A percentile compares a stretch with the other conserved stretches of the same genome.
These are phyloP conservation scores for Stellera chamaejasme DNA, from an alignment of 345 rosid species.

Conservation along the genomic window DNA sequence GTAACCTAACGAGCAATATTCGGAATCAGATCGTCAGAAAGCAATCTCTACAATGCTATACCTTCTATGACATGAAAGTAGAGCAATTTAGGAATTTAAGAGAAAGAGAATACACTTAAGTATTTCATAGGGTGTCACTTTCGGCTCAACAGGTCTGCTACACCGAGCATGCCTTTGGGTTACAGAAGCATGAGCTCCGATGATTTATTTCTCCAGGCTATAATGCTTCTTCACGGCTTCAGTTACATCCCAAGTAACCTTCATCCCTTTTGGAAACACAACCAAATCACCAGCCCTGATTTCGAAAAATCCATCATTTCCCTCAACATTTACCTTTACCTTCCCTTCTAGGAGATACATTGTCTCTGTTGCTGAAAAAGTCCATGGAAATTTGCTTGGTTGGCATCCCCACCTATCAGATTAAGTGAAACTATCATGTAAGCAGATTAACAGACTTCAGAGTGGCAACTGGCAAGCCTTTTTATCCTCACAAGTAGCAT, in stretches of 20 bases:
- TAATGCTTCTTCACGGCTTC: constrained; percentile 42
- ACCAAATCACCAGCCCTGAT: constrained; percentile 40
- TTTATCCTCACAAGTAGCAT: not conserved
- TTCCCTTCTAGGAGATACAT: constrained; percentile 37
- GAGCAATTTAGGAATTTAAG: too few species aligned
- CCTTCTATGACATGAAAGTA: too few species aligned
- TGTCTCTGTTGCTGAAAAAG: constrained; percentile 30
- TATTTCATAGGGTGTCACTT: too few species aligned
- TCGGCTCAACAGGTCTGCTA: too few species aligned
- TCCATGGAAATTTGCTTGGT: constrained; percentile 40
- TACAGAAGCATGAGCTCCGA: not conserved
- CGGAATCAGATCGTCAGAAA: too few species aligned
- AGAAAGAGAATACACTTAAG: too few species aligned
- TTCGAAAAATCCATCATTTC: constrained; percentile 30
- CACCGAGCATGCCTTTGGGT: not conserved
- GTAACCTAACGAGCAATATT: too few species aligned
- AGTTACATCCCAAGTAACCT: constrained; percentile 32
- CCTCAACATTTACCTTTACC: constrained; percentile 30
- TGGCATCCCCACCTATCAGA: constrained; percentile 27
- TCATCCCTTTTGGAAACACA: constrained; percentile 46
- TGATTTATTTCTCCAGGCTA: constrained; percentile 19
- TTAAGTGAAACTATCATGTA: not conserved
- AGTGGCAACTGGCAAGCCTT: not conserved
- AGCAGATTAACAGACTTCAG: not conserved
- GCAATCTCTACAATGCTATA: too few species aligned